Evolutionary conservation across 1,284 basidiomycete species (phyloP).

Genomic region (Trametes pubescens): DNA sequence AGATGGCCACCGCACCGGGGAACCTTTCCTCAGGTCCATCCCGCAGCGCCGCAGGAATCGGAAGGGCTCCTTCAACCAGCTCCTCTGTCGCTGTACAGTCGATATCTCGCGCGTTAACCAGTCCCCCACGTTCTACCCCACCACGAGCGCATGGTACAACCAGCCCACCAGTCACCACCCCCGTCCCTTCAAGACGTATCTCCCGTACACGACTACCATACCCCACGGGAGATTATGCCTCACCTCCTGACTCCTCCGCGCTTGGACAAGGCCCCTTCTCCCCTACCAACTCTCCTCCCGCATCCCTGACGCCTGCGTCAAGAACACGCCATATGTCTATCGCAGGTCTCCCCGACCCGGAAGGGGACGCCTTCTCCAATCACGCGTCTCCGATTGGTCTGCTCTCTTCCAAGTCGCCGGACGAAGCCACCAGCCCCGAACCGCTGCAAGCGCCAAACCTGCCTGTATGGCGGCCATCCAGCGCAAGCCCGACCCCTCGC

Average conservation of each 20-base stretch:
- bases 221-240: conserved; percentile 81
- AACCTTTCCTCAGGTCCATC: conserved; percentile 63
- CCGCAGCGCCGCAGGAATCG: conserved; percentile 53
- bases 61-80: conserved; percentile 46
- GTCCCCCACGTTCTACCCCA: conserved; percentile 49
- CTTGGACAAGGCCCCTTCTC: conserved; percentile 57
- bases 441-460: conserved; percentile 46
- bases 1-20: conserved; percentile 63
- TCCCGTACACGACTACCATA: conserved; percentile 65
- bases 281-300: conserved; percentile 67
- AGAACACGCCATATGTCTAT: conserved; percentile 41
- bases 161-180: conserved; percentile 65
- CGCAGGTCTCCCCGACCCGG: conserved; percentile 40
- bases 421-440: conserved; percentile 36
- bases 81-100: conserved; percentile 45
- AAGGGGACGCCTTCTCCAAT: conserved; percentile 29
- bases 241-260: conserved; percentile 54
- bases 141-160: conserved; percentile 65
- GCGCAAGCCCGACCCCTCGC: conserved; percentile 74
- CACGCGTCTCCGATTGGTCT: conserved; percentile 38
- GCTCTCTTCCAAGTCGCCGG: conserved; percentile 35
- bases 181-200: conserved; percentile 39
- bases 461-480: conserved; percentile 49
- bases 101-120: conserved; percentile 39
- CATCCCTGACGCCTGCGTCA: conserved; percentile 48